Percentiles rank a stretch among this genome's conserved stretches.
These are phyloP conservation scores for Diospyros kaki DNA, from an alignment of 148 eudicot genomes.

Conservation along the genomic window DNA sequence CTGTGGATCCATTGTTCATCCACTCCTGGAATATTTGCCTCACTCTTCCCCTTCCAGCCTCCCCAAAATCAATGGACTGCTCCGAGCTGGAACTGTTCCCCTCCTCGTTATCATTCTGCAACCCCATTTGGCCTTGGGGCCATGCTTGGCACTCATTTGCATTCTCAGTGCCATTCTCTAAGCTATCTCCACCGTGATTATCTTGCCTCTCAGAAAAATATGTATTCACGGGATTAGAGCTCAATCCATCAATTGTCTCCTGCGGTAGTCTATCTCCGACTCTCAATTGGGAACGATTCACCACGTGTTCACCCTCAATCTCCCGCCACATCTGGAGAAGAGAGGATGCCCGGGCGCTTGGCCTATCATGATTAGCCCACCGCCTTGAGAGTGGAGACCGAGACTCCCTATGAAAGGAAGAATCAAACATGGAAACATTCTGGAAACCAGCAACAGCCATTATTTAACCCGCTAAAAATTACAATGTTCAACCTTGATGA, in stretches of 20 bases:
- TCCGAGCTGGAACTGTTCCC: slow-evolving; percentile 49
- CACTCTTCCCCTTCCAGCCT: slow-evolving; percentile 62
- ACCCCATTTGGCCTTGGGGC: slow-evolving; percentile 22
- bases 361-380: slow-evolving; percentile 34
- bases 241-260: slow-evolving; percentile 26
- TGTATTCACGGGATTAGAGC: slow-evolving; percentile 19
- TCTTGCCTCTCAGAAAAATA: slow-evolving; percentile 23
- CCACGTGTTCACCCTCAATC: slow-evolving; percentile 64
- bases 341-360: slow-evolving; percentile 56
- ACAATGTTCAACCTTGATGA: slow-evolving; percentile 18
- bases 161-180: slow-evolving; percentile 34
- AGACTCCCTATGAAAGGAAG: slow-evolving; percentile 49
- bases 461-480: slow-evolving; percentile 14
- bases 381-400: slow-evolving; percentile 41
- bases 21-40: slow-evolving; percentile 61
- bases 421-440: slow-evolving; percentile 47
- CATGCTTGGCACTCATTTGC: slow-evolving; percentile 33
- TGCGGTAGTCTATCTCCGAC: slow-evolving; percentile 25
- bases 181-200: slow-evolving; percentile 27
- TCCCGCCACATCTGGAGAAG: slow-evolving; percentile 82
- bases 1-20: slow-evolving; percentile 49
- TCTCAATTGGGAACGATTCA: slow-evolving; percentile 31
- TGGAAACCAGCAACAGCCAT: slow-evolving; percentile 85
- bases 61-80: slow-evolving; percentile 62
- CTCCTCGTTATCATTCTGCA: slow-evolving; percentile 45